Base-by-base conservation (phyloP, 1,139 yeast species). In the Kodamaea suecica region DNA sequence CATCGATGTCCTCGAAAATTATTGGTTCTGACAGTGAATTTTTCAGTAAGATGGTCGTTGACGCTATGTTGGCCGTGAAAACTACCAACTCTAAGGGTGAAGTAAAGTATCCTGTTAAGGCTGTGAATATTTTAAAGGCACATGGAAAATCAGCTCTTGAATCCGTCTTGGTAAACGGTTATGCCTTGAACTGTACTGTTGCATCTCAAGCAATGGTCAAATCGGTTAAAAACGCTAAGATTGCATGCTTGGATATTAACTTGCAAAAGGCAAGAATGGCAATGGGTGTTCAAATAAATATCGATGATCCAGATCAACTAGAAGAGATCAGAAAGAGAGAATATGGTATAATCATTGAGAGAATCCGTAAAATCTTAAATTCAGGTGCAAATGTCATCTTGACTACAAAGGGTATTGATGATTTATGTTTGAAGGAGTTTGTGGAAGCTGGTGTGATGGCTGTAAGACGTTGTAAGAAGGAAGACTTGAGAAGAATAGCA, bases 321-420 rank as follows among this genome's bases (percentile, higher is more conserved):
- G 99, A 94, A 66, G 92, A 88, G 55, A 90, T 94, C 50, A 78
- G 98, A 57, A 83, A 88, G 61, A 80, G 97, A 54, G 99, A 94
- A 66, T 82, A 83, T 52, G 97, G 92, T 38, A 87, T 94, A 44
- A 80, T 90, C 27, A 69, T 87, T 46, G 98, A 92, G 57, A 83
- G 94, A 62, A 83, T 92, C 51, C 76, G 76, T 50, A 92, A 86
- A 63, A 86, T 94, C 55, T 77, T 94, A 54, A 78, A 72, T 45
- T 80, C 97, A 7, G 99, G 99, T 44, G 98, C 98, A 37, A 94
- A 92, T 53, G 98, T 94, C 37, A 87, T 94, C 25, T 71, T 94
- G 44, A 94, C 99, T 24, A 92, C 99, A 17, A 92, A 94, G 67
- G 99, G 98, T 49, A 94, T 94, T 51, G 99, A 94, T 63, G 98